Conservation (phyloP, 305 asterid genomes). For the Euphrasia arctica region DNA sequence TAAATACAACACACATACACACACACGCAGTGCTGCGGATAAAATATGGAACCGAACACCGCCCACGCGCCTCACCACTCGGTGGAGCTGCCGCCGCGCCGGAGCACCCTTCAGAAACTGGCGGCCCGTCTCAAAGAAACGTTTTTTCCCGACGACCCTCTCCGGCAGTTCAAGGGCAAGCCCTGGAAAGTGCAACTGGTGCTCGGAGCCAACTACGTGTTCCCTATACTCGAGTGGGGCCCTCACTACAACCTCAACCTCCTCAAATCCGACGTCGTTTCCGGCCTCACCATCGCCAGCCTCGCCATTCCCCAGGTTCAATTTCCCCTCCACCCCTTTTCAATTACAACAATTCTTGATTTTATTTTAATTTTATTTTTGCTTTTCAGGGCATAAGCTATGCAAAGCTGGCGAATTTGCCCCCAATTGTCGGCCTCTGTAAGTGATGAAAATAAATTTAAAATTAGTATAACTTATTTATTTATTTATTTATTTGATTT, state of each 20-base stretch:
- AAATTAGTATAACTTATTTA: background rate
- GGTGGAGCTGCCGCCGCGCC: constrained; percentile 67
- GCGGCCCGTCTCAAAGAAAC: constrained; percentile 66
- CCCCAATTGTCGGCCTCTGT: constrained; percentile 93
- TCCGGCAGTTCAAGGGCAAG: constrained; percentile 71
- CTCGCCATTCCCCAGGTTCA: constrained; percentile 88
- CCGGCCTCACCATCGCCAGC: constrained; percentile 96
- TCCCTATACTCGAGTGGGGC: constrained; percentile 77
- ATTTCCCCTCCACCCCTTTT: background rate
- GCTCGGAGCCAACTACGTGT: constrained; percentile 62
- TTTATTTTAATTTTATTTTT: background rate
- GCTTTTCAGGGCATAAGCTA: constrained; percentile 73
- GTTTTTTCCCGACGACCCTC: constrained; percentile 83
- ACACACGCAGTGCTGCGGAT: background rate
- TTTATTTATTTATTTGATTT: background rate
- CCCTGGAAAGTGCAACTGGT: constrained; percentile 32
- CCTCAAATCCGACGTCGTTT: constrained; percentile 73
- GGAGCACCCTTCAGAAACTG: constrained; percentile 49
- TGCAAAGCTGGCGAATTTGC: constrained; percentile 86
- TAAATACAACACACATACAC: background rate
- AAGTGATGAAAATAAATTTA: constrained; percentile 21
- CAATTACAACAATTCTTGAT: background rate
- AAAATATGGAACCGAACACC: constrained; percentile 22
- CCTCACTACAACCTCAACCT: constrained; percentile 52
- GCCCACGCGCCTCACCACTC: constrained; percentile 26